phyloP scores from a whole-genome alignment of 148 eudicot genomes.

The Dysphania ambrosioides region DNA sequence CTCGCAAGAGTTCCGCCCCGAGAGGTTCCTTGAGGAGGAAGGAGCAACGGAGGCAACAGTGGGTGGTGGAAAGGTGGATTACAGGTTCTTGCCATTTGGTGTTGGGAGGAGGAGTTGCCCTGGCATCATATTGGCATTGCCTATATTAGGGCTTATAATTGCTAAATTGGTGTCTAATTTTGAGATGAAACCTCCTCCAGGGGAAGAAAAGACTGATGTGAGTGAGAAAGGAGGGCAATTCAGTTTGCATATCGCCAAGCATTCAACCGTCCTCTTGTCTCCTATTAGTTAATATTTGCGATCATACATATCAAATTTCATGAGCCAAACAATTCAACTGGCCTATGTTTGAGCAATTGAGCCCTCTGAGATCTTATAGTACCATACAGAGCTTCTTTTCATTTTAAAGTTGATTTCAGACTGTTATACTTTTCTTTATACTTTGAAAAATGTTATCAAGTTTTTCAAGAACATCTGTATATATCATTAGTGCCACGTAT shows the following conservation, averaged over 20 bases:
- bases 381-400: too few species aligned
- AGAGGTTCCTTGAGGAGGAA: constrained; percentile 66
- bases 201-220: constrained; percentile 43
- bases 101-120: constrained; percentile 80
- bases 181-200: constrained; percentile 44
- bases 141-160: constrained; percentile 49
- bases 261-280: constrained; percentile 51
- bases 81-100: constrained; percentile 64
- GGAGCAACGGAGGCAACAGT: constrained; percentile 32
- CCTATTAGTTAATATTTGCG: constrained; percentile 18
- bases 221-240: constrained; percentile 69
- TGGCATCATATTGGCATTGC: constrained; percentile 69
- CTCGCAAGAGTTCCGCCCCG: constrained; percentile 57
- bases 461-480: too few species aligned
- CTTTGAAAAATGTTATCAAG: too few species aligned
- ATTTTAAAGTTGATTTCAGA: too few species aligned
- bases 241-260: constrained; percentile 60
- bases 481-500: too few species aligned
- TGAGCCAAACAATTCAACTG: background rate
- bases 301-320: background rate
- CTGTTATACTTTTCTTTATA: too few species aligned
- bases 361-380: too few species aligned
- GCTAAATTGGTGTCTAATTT: constrained; percentile 47
- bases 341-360: too few species aligned
- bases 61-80: constrained; percentile 52